Base-by-base conservation (phyloP, 495 filamentous ascomycete species). In the Neurospora hispaniola region DNA sequence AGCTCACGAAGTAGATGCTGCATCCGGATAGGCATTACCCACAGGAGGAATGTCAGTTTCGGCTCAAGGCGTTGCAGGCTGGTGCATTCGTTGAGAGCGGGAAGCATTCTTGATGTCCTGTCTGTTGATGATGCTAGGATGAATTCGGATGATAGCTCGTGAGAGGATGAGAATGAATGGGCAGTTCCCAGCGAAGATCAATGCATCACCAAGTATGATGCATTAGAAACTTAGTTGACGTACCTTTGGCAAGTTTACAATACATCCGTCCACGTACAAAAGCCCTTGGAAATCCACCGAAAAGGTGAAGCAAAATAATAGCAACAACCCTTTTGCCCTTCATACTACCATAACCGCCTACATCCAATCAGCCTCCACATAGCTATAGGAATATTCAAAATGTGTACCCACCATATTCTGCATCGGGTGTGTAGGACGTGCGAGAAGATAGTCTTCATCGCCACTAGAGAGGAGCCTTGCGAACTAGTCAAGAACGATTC, bases 11-110 rank as follows among this genome's bases (percentile, higher is more conserved):
- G 39, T 73, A 69, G 72, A 69, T 72, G 42, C 6, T 72, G 41
- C 14, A 73, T n/a, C 69, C 43, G 0, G 69, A 62, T 35, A 39
- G 23, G 12, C 35, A 59, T 42, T 70, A 72, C 4, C 71, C 66
- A 20, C 73, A 74, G 62, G 73, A 74, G 20, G 42, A 74, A 2
- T 72, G 70, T 42, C 66, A 70, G 69, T 69, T 70, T 4, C 18
- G 69, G 14, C 5, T 70, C 16, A 40, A 73, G 16, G 69, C 35
- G 4, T 39, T 72, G 20, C 20, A 41, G 54, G 71, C 18, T 23
- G 54, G 27, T 18, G 23, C 48, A 31, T 20, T 59, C 2, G 48
- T 11, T 27, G 20, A 27, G 23, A 59, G 10, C 10, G 48, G 11
- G 23, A 31, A 27, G 10, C 48, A 59, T 12, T 5, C 5, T 10